These are phyloP conservation scores for Penicillium verhagenii DNA, from an alignment of 495 filamentous ascomycete species.

Conservation along the genomic window DNA sequence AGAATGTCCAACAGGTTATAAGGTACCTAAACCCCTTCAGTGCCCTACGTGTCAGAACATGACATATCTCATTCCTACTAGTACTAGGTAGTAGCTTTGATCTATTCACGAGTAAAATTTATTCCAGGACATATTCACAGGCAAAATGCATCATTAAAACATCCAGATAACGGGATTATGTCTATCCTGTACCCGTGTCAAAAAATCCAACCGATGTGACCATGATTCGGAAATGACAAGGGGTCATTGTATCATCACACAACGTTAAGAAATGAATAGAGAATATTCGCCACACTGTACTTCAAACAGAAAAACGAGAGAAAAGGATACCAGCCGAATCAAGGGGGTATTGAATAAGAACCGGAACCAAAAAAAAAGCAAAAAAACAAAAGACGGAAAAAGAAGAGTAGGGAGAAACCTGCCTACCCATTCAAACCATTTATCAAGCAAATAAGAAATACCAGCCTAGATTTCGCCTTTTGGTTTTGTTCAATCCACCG, in stretches of 20 bases:
- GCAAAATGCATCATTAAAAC: conserved; percentile 7
- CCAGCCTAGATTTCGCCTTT: neutral
- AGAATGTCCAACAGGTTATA: neutral
- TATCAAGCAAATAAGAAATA: conserved; percentile 13
- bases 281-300: conserved; percentile 3
- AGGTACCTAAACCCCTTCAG: too few relatives aligned
- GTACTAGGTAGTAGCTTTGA: too few relatives aligned
- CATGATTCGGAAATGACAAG: conserved; percentile 1
- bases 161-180: neutral
- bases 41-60: neutral
- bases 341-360: conserved; percentile 36
- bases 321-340: conserved; percentile 33
- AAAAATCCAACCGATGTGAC: neutral
- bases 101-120: neutral
- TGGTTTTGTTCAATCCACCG: conserved; percentile 21
- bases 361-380: conserved; percentile 1
- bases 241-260: conserved; percentile 5
- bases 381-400: too few relatives aligned
- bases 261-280: conserved; percentile 6
- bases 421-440: conserved; percentile 9
- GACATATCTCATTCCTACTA: too few relatives aligned
- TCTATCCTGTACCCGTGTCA: conserved; percentile 5
- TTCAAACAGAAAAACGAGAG: conserved; percentile 16
- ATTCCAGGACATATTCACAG: conserved; percentile 19
- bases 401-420: conserved; percentile 2